phyloP scores from a whole-genome alignment of 192 early-diverging fungal genomes.

The Backusella psychrophila region DNA sequence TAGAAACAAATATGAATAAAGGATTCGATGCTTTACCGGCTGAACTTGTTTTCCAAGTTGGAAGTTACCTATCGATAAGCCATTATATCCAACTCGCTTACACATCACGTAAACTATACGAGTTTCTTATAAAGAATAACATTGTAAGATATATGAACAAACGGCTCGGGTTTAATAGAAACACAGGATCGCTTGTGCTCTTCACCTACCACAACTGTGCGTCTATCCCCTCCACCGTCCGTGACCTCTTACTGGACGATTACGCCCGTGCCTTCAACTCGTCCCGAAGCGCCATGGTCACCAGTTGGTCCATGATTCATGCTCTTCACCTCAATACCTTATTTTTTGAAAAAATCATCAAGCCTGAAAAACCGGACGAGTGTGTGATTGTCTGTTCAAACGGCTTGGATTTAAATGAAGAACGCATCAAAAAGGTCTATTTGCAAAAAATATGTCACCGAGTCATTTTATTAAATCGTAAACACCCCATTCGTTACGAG shows the following conservation, averaged over 20 bases:
- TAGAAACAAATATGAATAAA: background rate
- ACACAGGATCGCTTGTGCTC: background rate
- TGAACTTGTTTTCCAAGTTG: background rate
- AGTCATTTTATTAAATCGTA: background rate
- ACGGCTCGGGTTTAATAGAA: background rate
- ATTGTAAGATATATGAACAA: background rate
- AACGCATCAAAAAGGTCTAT: background rate
- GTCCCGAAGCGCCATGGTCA: background rate
- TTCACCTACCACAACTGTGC: slow-evolving; percentile 1
- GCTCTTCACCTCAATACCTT: slow-evolving; percentile 1
- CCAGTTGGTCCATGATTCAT: slow-evolving; percentile 12
- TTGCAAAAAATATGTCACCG: background rate
- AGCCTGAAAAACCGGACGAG: background rate
- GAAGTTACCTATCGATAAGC: background rate
- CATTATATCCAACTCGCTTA: slow-evolving; percentile 2
- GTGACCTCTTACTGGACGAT: background rate
- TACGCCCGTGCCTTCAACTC: background rate
- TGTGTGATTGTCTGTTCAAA: background rate
- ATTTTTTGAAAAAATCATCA: background rate
- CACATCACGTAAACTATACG: background rate
- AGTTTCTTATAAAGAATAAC: background rate
- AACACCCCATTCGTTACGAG: background rate
- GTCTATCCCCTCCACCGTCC: background rate
- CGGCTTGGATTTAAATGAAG: background rate
- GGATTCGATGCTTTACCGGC: background rate